These are phyloP conservation scores for Sordariomycetes sp. DNA, from an alignment of 2,329 filamentous ascomycete species.

Conservation along the genomic window DNA sequence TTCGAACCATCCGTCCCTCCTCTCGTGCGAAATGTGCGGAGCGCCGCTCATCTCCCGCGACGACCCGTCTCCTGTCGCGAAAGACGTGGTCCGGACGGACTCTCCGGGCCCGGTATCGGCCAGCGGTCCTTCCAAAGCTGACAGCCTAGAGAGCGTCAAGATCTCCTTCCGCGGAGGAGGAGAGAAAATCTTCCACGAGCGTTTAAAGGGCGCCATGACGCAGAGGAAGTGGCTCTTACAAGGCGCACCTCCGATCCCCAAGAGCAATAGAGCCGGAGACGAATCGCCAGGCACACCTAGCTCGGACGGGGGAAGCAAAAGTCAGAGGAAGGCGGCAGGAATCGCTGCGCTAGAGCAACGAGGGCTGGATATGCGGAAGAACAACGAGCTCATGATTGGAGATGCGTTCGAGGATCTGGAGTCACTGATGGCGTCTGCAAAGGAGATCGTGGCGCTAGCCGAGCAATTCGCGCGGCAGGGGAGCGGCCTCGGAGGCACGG, in stretches of 20 bases:
- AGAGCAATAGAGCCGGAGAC: conserved; percentile 32
- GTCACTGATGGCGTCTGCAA: conserved; percentile 93
- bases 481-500: conserved; percentile 46
- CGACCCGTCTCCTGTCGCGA: conserved; percentile 24
- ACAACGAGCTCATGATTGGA: conserved; percentile 87
- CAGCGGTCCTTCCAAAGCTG: conserved; percentile 24
- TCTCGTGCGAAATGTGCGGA: conserved; percentile 84
- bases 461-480: conserved; percentile 71
- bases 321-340: conserved; percentile 56
- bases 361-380: conserved; percentile 74
- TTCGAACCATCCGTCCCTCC: conserved; percentile 77
- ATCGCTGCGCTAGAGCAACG: conserved; percentile 88
- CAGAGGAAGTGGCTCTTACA: conserved; percentile 95
- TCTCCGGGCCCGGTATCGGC: conserved; percentile 67
- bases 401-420: conserved; percentile 93
- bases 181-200: conserved; percentile 81
- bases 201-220: conserved; percentile 75
- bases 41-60: conserved; percentile 55
- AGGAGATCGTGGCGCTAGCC: conserved; percentile 88
- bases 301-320: not conserved
- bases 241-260: conserved; percentile 78
- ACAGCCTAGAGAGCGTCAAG: conserved; percentile 69
- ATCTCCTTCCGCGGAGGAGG: conserved; percentile 85
- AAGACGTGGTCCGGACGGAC: conserved; percentile 40
- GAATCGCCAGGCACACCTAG: conserved; percentile 12